Conservation (phyloP, 2,329 filamentous ascomycete species). For the Verticillium longisporum region DNA sequence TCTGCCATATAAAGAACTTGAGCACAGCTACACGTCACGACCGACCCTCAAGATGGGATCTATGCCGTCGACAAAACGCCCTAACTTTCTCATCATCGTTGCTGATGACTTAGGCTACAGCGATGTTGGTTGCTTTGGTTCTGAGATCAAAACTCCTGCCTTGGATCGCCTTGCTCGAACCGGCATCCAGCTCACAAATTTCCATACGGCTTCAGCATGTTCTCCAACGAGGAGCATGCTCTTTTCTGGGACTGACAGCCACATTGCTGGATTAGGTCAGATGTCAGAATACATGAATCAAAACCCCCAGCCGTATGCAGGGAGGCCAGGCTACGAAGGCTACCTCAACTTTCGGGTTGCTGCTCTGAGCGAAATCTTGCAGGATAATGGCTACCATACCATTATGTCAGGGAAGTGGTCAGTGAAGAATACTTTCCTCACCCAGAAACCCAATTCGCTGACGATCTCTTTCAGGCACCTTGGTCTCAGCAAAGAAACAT, state of each 20-base stretch:
- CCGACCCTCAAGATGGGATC: background rate
- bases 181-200: slow-evolving; percentile 48
- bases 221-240: slow-evolving; percentile 53
- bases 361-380: slow-evolving; percentile 19
- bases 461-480: slow-evolving; percentile 20
- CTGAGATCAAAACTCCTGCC: slow-evolving; percentile 24
- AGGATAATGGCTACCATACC: slow-evolving; percentile 22
- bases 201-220: slow-evolving; percentile 52
- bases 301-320: slow-evolving; percentile 3
- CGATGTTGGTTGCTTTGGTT: slow-evolving; percentile 21
- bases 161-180: slow-evolving; percentile 32
- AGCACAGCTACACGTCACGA: too few relatives aligned
- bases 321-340: slow-evolving; percentile 21
- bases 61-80: slow-evolving; percentile 7
- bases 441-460: background rate
- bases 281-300: slow-evolving; percentile 34
- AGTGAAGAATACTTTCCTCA: background rate
- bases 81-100: slow-evolving; percentile 26
- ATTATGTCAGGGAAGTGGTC: slow-evolving; percentile 25
- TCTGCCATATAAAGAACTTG: too few relatives aligned
- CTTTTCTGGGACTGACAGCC: slow-evolving; percentile 52
- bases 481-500: slow-evolving; percentile 23
- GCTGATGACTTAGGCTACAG: slow-evolving; percentile 26
- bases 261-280: slow-evolving; percentile 46
- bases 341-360: slow-evolving; percentile 22